Evolutionary conservation across 2,329 filamentous ascomycete species (phyloP).

Genomic region (Coleophoma eucalyptorum): DNA sequence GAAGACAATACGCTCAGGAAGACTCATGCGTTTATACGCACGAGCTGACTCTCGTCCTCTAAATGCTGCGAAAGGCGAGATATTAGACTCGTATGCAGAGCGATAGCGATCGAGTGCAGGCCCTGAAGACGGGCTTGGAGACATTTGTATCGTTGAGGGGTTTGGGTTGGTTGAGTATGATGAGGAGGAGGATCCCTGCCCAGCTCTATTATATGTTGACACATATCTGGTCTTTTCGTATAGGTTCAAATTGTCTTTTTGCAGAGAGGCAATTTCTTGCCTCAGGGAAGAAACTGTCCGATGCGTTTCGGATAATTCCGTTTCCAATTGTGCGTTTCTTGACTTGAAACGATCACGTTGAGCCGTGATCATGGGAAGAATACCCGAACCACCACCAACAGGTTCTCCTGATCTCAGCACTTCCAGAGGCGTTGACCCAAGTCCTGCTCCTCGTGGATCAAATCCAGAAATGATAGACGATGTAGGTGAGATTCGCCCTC

Average conservation of each 20-base stretch:
- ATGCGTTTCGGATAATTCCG: conserved; percentile 82
- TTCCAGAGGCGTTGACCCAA: conserved; percentile 47
- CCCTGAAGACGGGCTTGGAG: conserved; percentile 56
- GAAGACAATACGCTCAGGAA: conserved; percentile 87
- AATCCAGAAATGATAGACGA: conserved; percentile 99
- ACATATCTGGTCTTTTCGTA: conserved; percentile 98
- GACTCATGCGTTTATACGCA: conserved; percentile 87
- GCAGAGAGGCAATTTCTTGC: conserved; percentile 85
- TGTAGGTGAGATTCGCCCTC: conserved; percentile 76
- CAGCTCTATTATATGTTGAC: conserved; percentile 81
- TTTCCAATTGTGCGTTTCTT: conserved; percentile 85
- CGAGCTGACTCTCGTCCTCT: conserved; percentile 87
- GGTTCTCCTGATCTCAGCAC: conserved; percentile 57
- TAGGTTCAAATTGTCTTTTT: conserved; percentile 92
- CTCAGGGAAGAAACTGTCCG: conserved; percentile 78
- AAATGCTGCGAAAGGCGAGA: conserved; percentile 95
- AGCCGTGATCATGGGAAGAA: conserved; percentile 96
- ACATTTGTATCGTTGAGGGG: conserved; percentile 64
- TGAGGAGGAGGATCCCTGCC: conserved; percentile 55
- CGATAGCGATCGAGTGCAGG: conserved; percentile 80
- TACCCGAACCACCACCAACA: conserved; percentile 75
- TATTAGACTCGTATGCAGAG: conserved; percentile 89
- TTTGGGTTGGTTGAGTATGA: conserved; percentile 72
- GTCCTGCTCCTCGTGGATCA: conserved; percentile 57
- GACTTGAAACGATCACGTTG: conserved; percentile 98